These are phyloP conservation scores for Leucosporidium scottii DNA, from an alignment of 768 basidiomycete species.

Conservation along the genomic window DNA sequence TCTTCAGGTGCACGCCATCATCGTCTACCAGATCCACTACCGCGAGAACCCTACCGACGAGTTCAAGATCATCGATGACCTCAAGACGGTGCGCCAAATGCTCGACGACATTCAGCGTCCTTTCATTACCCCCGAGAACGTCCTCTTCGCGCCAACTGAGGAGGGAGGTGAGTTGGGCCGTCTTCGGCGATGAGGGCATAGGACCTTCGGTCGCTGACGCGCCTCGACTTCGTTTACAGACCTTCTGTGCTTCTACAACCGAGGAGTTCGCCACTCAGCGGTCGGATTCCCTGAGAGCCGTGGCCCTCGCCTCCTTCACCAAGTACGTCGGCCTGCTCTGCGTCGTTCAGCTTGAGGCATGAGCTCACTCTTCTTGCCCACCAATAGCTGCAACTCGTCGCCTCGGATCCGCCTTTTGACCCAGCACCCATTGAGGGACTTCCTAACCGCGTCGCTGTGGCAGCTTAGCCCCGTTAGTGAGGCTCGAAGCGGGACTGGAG, in stretches of 20 bases:
- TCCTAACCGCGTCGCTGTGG: not conserved
- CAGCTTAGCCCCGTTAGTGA: not conserved
- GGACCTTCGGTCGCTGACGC: not conserved
- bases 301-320: not conserved
- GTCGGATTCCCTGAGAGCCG: not conserved
- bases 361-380: not conserved
- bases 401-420: not conserved
- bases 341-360: too few relatives aligned
- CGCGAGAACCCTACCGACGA: not conserved
- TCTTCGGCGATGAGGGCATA: not conserved
- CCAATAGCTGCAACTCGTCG: slow-evolving; percentile 8
- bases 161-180: not conserved
- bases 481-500: too few relatives aligned
- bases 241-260: slow-evolving; percentile 1
- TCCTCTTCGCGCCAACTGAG: slow-evolving; percentile 1
- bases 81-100: slow-evolving; percentile 5
- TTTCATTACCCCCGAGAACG: slow-evolving; percentile 7
- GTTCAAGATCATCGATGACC: slow-evolving; percentile 4
- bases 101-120: slow-evolving; percentile 11
- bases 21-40: slow-evolving; percentile 3
- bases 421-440: not conserved
- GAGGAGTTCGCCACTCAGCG: not conserved
- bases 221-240: not conserved
- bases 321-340: too few relatives aligned
- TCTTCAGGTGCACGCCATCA: slow-evolving; percentile 6